Conservation (phyloP, 768 basidiomycete genomes). For the Lentinus tigrinus region DNA sequence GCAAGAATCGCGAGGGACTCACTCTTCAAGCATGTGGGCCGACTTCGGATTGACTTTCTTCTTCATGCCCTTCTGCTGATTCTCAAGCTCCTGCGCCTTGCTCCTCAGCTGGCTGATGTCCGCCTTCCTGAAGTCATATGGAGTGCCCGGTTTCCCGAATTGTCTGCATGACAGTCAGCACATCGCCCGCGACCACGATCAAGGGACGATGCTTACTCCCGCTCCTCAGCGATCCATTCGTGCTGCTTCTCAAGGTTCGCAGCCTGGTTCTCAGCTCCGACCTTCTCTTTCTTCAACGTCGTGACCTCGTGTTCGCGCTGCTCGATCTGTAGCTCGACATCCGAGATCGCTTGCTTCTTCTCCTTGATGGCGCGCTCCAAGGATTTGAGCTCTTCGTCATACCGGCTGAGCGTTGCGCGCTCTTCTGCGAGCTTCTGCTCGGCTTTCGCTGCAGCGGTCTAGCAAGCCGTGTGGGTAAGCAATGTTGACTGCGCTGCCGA, state of each 20-base stretch:
- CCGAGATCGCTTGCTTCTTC: conserved; percentile 69
- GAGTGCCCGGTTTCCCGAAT: conserved; percentile 79
- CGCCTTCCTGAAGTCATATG: conserved; percentile 74
- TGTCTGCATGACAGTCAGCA: conserved; percentile 43
- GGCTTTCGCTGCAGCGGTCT: conserved; percentile 63
- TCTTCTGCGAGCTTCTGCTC: conserved; percentile 79
- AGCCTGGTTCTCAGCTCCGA: conserved; percentile 48
- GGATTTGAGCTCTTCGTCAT: conserved; percentile 84
- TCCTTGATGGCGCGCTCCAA: conserved; percentile 80
- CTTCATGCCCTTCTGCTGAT: conserved; percentile 82
- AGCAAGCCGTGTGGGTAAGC: background rate
- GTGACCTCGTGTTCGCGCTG: conserved; percentile 71
- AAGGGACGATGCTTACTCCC: conserved; percentile 57
- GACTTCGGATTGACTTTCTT: conserved; percentile 96
- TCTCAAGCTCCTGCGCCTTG: conserved; percentile 73
- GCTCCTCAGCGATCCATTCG: conserved; percentile 88
- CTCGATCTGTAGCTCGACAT: conserved; percentile 64
- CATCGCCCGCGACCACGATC: background rate
- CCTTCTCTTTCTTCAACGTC: conserved; percentile 62
- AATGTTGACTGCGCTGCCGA: background rate
- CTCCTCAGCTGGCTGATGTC: conserved; percentile 60
- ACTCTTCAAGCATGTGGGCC: conserved; percentile 95
- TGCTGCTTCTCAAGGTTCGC: conserved; percentile 75
- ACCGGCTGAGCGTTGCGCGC: conserved; percentile 81
- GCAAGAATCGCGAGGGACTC: conserved; percentile 21